Evolutionary conservation across 2,329 filamentous ascomycete species (phyloP).

Genomic region (Claviceps capensis): DNA sequence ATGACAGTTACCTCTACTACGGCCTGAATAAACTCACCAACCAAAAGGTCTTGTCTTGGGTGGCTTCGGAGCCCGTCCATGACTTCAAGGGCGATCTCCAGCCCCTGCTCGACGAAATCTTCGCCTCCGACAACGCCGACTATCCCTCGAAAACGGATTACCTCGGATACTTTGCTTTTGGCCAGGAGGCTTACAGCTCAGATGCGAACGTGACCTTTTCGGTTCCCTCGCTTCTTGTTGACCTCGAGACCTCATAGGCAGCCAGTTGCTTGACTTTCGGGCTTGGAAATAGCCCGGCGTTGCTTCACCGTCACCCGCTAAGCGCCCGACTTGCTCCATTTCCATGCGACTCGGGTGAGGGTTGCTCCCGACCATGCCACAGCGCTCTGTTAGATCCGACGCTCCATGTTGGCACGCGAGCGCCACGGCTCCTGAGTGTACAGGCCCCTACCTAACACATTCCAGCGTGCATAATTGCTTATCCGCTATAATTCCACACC

Average conservation of each 20-base stretch:
- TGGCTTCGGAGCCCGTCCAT: conserved; percentile 20
- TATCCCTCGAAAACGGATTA: conserved; percentile 30
- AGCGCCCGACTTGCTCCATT: background rate
- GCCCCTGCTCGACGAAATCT: conserved; percentile 28
- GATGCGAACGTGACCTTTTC: conserved; percentile 32
- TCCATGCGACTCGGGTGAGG: background rate
- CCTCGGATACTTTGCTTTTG: conserved; percentile 37
- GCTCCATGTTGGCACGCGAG: background rate
- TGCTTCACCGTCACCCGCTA: background rate
- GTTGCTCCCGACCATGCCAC: background rate
- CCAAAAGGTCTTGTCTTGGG: conserved; percentile 38
- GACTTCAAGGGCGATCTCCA: conserved; percentile 33
- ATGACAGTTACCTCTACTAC: conserved; percentile 24
- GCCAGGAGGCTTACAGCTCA: conserved; percentile 34
- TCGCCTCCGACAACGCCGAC: conserved; percentile 16
- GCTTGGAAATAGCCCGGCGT: background rate
- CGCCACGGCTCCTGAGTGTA: background rate
- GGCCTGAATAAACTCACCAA: conserved; percentile 22
- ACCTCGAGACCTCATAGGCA: conserved; percentile 4
- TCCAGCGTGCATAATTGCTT: background rate
- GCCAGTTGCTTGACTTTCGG: background rate
- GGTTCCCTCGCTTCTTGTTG: conserved; percentile 2
- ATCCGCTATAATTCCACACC: no score
- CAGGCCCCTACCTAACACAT: background rate
- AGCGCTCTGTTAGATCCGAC: no score